phyloP scores from a whole-genome alignment of 2,329 filamentous ascomycete genomes.

The Diaporthe helianthi region DNA sequence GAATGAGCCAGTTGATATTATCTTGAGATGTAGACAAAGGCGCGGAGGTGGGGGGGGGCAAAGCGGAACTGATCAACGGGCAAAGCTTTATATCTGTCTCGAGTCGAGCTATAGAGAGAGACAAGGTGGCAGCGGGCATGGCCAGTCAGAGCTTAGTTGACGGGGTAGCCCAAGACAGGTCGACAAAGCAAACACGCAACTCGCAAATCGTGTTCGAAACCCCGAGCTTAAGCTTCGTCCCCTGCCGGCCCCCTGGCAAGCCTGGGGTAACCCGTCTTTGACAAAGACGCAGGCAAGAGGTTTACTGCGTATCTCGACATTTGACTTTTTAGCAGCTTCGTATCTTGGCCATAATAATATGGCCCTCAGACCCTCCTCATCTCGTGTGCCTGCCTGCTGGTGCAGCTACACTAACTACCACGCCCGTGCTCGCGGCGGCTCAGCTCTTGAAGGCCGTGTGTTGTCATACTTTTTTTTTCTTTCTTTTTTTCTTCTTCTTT shows the following conservation, averaged over 20 bases:
- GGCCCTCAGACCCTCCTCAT: constrained; percentile 24
- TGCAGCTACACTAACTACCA: constrained; percentile 23
- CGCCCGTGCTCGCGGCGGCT: neutral
- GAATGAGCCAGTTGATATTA: neutral
- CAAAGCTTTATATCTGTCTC: constrained; percentile 29
- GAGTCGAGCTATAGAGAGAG: constrained; percentile 23
- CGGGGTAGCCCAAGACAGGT: constrained; percentile 25
- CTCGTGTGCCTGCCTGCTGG: neutral
- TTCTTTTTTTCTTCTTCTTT: too few relatives aligned
- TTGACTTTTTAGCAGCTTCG: constrained; percentile 11
- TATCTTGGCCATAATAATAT: constrained; percentile 23
- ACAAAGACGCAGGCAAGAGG: constrained; percentile 26
- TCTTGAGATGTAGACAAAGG: constrained; percentile 11
- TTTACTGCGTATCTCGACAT: constrained; percentile 19
- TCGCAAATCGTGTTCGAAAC: constrained; percentile 32
- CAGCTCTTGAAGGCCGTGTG: constrained; percentile 1
- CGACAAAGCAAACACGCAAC: constrained; percentile 26
- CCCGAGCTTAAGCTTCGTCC: constrained; percentile 26
- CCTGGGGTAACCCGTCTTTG: constrained; percentile 28
- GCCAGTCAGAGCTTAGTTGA: constrained; percentile 26
- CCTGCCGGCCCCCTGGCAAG: constrained; percentile 18
- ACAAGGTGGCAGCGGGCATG: constrained; percentile 14
- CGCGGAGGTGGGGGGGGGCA: too few relatives aligned
- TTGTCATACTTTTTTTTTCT: too few relatives aligned
- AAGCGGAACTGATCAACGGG: constrained; percentile 21